phyloP scores from a whole-genome alignment of 1,284 basidiomycete species.

The Rugosomyces carneus region DNA sequence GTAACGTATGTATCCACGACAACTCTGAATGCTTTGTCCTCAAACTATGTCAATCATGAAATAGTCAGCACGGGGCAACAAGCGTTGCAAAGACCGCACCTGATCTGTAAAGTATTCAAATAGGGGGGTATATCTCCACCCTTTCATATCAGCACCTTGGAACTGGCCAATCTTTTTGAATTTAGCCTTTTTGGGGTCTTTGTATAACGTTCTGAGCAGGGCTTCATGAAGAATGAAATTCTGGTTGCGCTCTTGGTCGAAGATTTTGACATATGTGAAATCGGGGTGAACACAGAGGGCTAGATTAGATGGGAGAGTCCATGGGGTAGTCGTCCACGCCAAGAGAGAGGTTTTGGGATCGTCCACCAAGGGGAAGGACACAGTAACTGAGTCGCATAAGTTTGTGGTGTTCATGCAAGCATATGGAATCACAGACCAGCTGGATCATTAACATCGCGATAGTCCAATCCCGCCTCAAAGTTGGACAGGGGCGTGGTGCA shows the following conservation, averaged over 20 bases:
- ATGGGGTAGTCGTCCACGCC: constrained; percentile 99
- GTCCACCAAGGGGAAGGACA: constrained; percentile 89
- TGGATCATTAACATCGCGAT: constrained; percentile 93
- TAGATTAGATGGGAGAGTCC: constrained; percentile 96
- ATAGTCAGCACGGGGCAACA: neutral
- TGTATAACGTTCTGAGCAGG: constrained; percentile 88
- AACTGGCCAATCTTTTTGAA: constrained; percentile 88
- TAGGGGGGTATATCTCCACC: constrained; percentile 93
- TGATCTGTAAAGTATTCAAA: constrained; percentile 96
- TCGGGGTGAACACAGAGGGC: constrained; percentile 95
- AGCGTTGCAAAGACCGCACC: constrained; percentile 34
- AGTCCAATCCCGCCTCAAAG: constrained; percentile 94
- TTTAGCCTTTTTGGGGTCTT: constrained; percentile 97
- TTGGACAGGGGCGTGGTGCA: constrained; percentile 97
- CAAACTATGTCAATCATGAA: constrained; percentile 49
- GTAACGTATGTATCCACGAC: constrained; percentile 93
- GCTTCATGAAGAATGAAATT: constrained; percentile 94
- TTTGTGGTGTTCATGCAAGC: neutral
- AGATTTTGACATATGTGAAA: constrained; percentile 95
- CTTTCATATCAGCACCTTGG: constrained; percentile 90
- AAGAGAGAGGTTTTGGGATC: constrained; percentile 89
- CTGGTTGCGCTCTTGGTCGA: constrained; percentile 82
- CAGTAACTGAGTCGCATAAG: constrained; percentile 55
- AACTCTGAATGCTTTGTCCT: constrained; percentile 89
- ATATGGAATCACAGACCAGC: constrained; percentile 49